phyloP scores from a whole-genome alignment of 306 rosid species.

The apple (Malus domestica) region DNA sequence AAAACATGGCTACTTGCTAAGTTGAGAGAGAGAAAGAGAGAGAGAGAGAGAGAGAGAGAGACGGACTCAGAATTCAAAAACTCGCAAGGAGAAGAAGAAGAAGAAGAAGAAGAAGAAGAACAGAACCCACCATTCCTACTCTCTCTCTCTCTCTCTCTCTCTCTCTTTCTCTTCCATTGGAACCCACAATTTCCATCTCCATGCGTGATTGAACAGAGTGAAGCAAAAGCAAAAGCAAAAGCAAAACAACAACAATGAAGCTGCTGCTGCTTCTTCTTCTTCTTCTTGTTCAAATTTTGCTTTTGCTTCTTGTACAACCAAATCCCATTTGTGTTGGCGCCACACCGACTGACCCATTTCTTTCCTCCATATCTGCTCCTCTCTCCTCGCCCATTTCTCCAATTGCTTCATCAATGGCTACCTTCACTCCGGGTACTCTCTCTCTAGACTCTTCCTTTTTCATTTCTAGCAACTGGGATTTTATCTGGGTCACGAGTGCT shows the following conservation, averaged over 20 bases:
- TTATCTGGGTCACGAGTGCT: conserved; percentile 11
- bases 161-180: conserved; percentile 7
- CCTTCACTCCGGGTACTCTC: conserved; percentile 56
- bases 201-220: conserved; percentile 23
- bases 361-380: conserved; percentile 21
- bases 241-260: conserved; percentile 29
- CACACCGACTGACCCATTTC: conserved; percentile 23
- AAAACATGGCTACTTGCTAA: neutral
- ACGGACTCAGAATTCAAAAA: neutral
- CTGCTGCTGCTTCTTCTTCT: conserved; percentile 28
- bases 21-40: neutral
- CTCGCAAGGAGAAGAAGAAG: neutral
- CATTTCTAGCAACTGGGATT: conserved; percentile 14
- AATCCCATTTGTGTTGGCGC: conserved; percentile 41
- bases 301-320: conserved; percentile 29
- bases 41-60: neutral
- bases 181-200: conserved; percentile 21
- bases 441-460: neutral
- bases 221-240: conserved; percentile 17
- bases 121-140: neutral
- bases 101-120: neutral
- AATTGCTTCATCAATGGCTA: conserved; percentile 40
- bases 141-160: neutral
- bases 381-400: conserved; percentile 38
- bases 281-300: neutral